phyloP scores from a whole-genome alignment of 495 filamentous ascomycete genomes.

The Aspergillus ellipticus region DNA sequence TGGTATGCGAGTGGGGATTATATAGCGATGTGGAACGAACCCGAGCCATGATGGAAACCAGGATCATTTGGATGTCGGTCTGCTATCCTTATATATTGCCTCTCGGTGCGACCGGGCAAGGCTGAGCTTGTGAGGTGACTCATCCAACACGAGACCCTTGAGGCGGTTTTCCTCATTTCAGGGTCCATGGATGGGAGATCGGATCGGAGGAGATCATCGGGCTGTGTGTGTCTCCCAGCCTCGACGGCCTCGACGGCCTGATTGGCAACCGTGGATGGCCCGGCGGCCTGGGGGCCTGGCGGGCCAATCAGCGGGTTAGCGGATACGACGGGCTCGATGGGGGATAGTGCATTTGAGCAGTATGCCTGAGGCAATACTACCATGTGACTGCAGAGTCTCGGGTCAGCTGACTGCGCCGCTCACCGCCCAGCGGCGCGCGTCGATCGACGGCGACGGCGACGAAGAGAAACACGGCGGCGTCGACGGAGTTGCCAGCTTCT shows the following conservation, averaged over 20 bases:
- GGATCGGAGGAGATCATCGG: background rate
- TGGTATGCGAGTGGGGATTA: background rate
- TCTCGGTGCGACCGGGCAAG: too few species aligned
- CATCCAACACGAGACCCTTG: too few species aligned
- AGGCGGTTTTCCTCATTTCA: too few species aligned
- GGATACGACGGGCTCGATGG: conserved; percentile 12
- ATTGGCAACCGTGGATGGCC: background rate
- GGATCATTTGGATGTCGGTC: background rate
- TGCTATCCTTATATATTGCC: too few species aligned
- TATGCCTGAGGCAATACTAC: background rate
- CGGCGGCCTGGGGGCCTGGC: background rate
- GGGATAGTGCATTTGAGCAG: background rate
- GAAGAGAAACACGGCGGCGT: background rate
- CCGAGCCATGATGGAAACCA: background rate
- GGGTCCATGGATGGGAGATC: too few species aligned
- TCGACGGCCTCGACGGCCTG: background rate
- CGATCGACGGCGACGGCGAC: background rate
- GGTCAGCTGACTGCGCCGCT: background rate
- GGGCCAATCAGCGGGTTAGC: conserved; percentile 9
- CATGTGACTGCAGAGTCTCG: too few species aligned
- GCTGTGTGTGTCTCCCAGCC: too few species aligned
- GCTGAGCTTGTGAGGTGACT: too few species aligned
- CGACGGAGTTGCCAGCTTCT: background rate
- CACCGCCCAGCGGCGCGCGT: background rate
- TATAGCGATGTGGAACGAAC: background rate